Evolutionary conservation across 306 rosid species (phyloP), one percentile per base, ranked within the genome.

Genomic region (Sicyos edulis): DNA sequence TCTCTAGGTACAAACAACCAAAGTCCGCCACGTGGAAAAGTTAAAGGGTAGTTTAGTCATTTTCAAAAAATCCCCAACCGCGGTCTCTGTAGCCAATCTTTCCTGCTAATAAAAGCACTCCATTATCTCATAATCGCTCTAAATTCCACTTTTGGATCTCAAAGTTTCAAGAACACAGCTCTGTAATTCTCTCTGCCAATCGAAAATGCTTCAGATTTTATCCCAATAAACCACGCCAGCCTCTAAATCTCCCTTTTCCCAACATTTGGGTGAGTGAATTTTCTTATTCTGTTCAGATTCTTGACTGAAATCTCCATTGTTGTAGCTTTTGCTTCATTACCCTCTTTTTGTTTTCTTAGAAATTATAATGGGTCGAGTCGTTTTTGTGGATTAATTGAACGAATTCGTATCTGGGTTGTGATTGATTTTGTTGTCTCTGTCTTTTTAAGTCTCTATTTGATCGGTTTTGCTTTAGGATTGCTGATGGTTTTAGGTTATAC

Each of bases 191-290:
- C 72, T 47, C 57, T 68, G 20, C 20, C 14, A 49, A 17, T 4
- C 14, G 6, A 13, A 47, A 22, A 13, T 22, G 20, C 22, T 56
- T 49, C 11, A 8, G 72, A 45, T 49, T 68, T 47, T 68, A 40
- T 45, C 19, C 32, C 20, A 2, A 66, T 34, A 19, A 45, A 11
- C 20, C 29, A 11, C 37, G 34, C 3, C 54, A 42, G 20, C 9
- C 3, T 68, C 57, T 49, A 3, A 22, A 49, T 22, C 56, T 47
- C 72, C 6, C 8, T 34, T 0, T 49, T 49, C 14, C 53, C 42
- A 55, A 19, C 72, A 68, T 49, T 22, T 49, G 13, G 56, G 72
- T 68, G 72, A 20, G 72, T 47, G 42, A 65, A 13, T 65, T 67
- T 47, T 21, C 56, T 67, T 47, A 11, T 67, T 47, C 21, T 5